phyloP scores from a whole-genome alignment of 2,329 filamentous ascomycete species.

The Claviceps capensis region DNA sequence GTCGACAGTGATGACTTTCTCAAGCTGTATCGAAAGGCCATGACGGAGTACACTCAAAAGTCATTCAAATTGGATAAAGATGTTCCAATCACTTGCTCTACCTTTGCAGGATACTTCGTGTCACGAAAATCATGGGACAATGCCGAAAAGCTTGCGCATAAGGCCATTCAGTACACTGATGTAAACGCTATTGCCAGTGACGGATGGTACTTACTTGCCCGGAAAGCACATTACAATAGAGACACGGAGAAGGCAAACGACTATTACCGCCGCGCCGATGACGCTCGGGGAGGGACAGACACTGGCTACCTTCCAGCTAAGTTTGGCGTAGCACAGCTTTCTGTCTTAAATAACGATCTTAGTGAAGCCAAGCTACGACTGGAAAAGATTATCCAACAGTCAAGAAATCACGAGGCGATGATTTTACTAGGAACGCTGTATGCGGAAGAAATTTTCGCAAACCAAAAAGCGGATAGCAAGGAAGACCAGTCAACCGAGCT shows the following conservation, averaged over 20 bases:
- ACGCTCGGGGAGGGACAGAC: constrained; percentile 82
- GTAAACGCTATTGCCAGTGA: constrained; percentile 95
- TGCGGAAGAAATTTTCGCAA: constrained; percentile 83
- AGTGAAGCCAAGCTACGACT: constrained; percentile 86
- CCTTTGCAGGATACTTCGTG: constrained; percentile 83
- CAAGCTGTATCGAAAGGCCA: constrained; percentile 77
- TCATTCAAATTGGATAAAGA: constrained; percentile 90
- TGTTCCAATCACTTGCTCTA: constrained; percentile 76
- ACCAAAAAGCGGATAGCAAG: constrained; percentile 55
- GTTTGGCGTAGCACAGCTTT: constrained; percentile 83
- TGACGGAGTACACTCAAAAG: constrained; percentile 87
- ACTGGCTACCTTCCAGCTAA: constrained; percentile 87
- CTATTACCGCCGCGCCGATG: constrained; percentile 81
- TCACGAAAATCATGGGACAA: constrained; percentile 67
- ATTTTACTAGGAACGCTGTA: constrained; percentile 82
- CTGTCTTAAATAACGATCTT: constrained; percentile 69
- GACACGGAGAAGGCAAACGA: constrained; percentile 64
- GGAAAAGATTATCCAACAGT: constrained; percentile 85
- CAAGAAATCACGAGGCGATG: constrained; percentile 77
- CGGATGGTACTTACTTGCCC: constrained; percentile 87
- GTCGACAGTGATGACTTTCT: constrained; percentile 78
- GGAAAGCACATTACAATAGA: constrained; percentile 77
- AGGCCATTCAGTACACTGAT: constrained; percentile 90
- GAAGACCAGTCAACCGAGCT: constrained; percentile 79
- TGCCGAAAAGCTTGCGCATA: constrained; percentile 76